Evolutionary conservation across 805 yeast genomes (phyloP), one percentile per base, ranked within the genome.

Genomic region (Jamesozyma jinghongensis): DNA sequence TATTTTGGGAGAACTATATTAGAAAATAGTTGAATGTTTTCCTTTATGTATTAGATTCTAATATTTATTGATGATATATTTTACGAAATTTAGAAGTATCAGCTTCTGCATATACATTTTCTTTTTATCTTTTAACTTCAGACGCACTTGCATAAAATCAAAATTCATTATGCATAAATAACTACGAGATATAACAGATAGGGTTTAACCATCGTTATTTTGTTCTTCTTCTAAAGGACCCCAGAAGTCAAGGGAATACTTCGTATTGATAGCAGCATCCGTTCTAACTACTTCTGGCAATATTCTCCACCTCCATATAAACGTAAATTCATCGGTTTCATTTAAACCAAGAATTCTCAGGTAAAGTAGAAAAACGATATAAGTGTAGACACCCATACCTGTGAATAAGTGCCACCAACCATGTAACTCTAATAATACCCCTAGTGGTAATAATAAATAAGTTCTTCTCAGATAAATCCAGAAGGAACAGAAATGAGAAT

Each of bases 331-430:
- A 20, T 71, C 63, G 20, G 75, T 73, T n/a, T 66, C 64, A 4
- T 78, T 79, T 13, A 68, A 67, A 56, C 85, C 71, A 62, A 80
- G 77, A 26, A 81, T 66, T 49, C 90, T 71, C 46, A 88, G 65
- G 47, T 82, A 75, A 65, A 86, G 88, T 54, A 83, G 72, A 56
- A 82, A 86, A 3, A 83, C 77, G 48, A 88, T 72, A 63, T 85
- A 88, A 57, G 71, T 81, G 61, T 90, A 90, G 10, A 90, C 92
- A 2, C 97, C 95, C 17, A 78, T 66, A 0, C 95, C 94, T 0
- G 92, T 84, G 48, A 84, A 70, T 10, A 84, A 65, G 57, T 90
- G 97, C 97, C 97, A 90, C 97, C 97, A 90, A 19, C 94, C 95
- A 55, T 90, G 97, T 22, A 94, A 82, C 61, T 90, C 97, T 28